Percentiles rank a stretch among this genome's conserved stretches.
Conservation (phyloP, 768 basidiomycete species). For the Russula compacta region DNA sequence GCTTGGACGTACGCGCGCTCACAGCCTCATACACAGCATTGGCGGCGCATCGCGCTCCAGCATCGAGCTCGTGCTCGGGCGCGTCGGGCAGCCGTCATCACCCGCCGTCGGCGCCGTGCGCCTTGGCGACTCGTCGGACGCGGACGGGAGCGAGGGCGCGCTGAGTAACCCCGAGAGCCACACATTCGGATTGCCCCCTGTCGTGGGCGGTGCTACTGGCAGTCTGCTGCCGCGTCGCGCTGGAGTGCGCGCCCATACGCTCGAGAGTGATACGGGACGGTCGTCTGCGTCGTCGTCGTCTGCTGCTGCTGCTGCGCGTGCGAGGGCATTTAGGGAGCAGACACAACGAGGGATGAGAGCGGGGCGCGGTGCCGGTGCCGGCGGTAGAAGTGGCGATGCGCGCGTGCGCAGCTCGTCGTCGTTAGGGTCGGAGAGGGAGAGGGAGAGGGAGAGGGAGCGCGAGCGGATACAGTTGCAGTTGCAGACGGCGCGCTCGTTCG, state of each 20-base stretch:
- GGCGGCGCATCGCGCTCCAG: constrained; percentile 53
- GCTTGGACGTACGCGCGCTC: constrained; percentile 47
- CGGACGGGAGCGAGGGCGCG: constrained; percentile 37
- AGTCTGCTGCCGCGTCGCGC: constrained; percentile 26
- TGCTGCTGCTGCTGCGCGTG: neutral
- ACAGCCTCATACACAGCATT: constrained; percentile 58
- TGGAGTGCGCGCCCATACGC: constrained; percentile 1
- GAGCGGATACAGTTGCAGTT: constrained; percentile 6
- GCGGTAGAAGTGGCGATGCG: constrained; percentile 6
- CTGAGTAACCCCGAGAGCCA: constrained; percentile 54
- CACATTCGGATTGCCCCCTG: constrained; percentile 59
- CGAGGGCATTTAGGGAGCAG: neutral
- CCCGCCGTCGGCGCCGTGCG: neutral
- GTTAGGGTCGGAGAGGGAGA: neutral
- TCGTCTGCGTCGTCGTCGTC: neutral
- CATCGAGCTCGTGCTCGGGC: constrained; percentile 41
- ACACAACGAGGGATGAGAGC: too few species aligned
- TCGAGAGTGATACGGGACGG: neutral
- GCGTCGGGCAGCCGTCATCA: neutral
- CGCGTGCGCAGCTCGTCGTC: constrained; percentile 16
- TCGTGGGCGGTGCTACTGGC: constrained; percentile 31
- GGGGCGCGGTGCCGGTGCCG: neutral
- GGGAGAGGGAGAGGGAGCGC: constrained; percentile 7
- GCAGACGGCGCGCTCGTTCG: neutral
- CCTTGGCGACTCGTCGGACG: constrained; percentile 27